Conservation (phyloP, 2,329 filamentous ascomycete species). For the Onygenales sp. region DNA sequence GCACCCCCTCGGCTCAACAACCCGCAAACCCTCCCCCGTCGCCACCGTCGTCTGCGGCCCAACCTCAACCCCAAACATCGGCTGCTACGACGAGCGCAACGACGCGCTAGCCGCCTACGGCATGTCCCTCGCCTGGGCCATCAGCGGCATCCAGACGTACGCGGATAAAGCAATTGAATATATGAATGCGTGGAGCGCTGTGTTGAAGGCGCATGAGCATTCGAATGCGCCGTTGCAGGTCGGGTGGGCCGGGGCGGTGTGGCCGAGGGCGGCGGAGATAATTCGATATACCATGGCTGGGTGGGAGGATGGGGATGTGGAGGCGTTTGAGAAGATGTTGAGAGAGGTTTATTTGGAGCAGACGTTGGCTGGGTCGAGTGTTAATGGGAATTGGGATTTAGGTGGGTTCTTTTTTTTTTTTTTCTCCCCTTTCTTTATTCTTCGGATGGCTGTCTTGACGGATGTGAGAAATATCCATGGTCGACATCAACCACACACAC, state of each 20-base stretch:
- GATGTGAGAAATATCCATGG: no score
- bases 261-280: slow-evolving; percentile 20
- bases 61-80: slow-evolving; percentile 17
- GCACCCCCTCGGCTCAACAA: neutral
- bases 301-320: slow-evolving; percentile 14
- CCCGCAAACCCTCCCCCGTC: slow-evolving; percentile 5
- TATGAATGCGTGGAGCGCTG: slow-evolving; percentile 20
- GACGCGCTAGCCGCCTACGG: slow-evolving; percentile 21
- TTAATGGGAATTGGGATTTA: slow-evolving; percentile 21
- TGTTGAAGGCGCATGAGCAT: slow-evolving; percentile 17
- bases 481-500: neutral
- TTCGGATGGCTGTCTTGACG: no score
- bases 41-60: slow-evolving; percentile 19
- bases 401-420: slow-evolving; percentile 8
- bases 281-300: slow-evolving; percentile 17
- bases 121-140: slow-evolving; percentile 18
- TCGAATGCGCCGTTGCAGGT: slow-evolving; percentile 22
- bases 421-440: neutral
- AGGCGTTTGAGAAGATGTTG: slow-evolving; percentile 17
- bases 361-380: slow-evolving; percentile 10
- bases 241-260: slow-evolving; percentile 19
- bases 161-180: slow-evolving; percentile 18
- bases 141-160: slow-evolving; percentile 14
- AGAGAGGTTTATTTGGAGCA: slow-evolving; percentile 18
- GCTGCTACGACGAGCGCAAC: slow-evolving; percentile 18